A percentile compares a stretch with the other conserved stretches of the same genome.
Conservation (phyloP, 2,329 filamentous ascomycete genomes). For the Cladosporium sp. region DNA sequence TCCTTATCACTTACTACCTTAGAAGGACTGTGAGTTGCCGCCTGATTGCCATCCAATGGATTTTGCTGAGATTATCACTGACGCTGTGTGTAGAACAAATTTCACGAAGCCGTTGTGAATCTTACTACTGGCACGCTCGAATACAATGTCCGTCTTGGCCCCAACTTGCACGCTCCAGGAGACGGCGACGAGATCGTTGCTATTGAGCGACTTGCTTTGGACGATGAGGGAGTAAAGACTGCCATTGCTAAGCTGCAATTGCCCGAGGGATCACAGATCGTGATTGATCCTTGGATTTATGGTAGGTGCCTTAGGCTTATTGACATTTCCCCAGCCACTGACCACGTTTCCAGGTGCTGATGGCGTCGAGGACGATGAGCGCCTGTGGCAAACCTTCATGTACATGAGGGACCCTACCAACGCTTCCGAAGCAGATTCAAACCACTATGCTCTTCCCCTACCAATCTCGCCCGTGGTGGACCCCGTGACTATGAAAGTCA, state of each 20-base stretch:
- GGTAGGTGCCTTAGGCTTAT: slow-evolving; percentile 30
- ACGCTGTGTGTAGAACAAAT: slow-evolving; percentile 42
- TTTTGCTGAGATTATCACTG: not conserved
- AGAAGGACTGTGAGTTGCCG: slow-evolving; percentile 48
- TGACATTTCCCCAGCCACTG: not conserved
- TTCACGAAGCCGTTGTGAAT: slow-evolving; percentile 59
- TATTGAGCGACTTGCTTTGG: slow-evolving; percentile 54
- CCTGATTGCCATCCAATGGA: no score
- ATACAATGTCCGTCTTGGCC: slow-evolving; percentile 55
- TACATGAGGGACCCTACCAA: slow-evolving; percentile 63
- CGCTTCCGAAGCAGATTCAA: slow-evolving; percentile 57
- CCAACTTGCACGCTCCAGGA: slow-evolving; percentile 53
- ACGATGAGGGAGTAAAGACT: slow-evolving; percentile 53
- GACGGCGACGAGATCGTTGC: slow-evolving; percentile 58
- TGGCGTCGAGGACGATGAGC: slow-evolving; percentile 45
- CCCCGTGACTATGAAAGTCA: slow-evolving; percentile 57
- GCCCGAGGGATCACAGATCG: slow-evolving; percentile 53
- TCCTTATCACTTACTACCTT: slow-evolving; percentile 51
- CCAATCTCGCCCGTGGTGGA: slow-evolving; percentile 66
- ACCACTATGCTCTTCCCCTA: slow-evolving; percentile 65
- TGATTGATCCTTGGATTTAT: slow-evolving; percentile 51
- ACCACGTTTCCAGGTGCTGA: slow-evolving; percentile 33
- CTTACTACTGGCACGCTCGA: slow-evolving; percentile 50
- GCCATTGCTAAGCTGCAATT: slow-evolving; percentile 58
- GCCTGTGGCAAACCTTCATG: slow-evolving; percentile 60